Evolutionary conservation across 2,329 filamentous ascomycete genomes (phyloP), one percentile per base, ranked within the genome.

Genomic region (Botryotinia calthae): DNA sequence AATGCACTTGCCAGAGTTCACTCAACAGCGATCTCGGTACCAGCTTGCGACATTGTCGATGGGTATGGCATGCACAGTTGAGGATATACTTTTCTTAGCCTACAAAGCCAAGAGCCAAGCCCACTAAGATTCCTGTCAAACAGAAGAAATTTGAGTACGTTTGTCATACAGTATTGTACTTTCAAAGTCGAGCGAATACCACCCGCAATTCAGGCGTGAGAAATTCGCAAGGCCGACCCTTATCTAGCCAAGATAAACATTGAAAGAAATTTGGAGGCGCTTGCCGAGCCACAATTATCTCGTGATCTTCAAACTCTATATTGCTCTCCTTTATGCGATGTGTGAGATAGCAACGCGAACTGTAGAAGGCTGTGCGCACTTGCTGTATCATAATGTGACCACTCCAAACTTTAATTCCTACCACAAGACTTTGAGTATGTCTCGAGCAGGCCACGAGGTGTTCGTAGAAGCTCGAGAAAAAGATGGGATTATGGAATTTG

Each of bases 251-350:
- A 66, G 40, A 37, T 54, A n/a, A 40, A 51, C n/a, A 40, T 40
- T 51, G 44, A 20, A 31, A 9, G 22, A 56, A 56, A 54, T 40
- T 54, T 44, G 34, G 64, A 28, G 31, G 64, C 46, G 46, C 34
- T 37, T 54, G 64, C 46, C 9, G 37, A 66, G 46, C 64, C 64
- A 66, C 46, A 54, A 40, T 54, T 40, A 28, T 54, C 46, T 66
- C 46, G 25, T 54, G 64, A 40, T 54, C 31, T 48, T 40, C 40
- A 14, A 67, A 54, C 31, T 67, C 64, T 54, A 67, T 14, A 16
- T 34, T 42, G 48, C 8, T 64, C 40, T 31, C 40, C n/a, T 64
- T 64, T 22, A 64, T 64, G 61, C 61, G 40, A 18, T 63, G 9
- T 63, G 9, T 40, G 7, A 4, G 16, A n/a, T 7, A 62, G n/a